phyloP scores from a whole-genome alignment of 2,329 filamentous ascomycete species.

The Thelonectria rubi region DNA sequence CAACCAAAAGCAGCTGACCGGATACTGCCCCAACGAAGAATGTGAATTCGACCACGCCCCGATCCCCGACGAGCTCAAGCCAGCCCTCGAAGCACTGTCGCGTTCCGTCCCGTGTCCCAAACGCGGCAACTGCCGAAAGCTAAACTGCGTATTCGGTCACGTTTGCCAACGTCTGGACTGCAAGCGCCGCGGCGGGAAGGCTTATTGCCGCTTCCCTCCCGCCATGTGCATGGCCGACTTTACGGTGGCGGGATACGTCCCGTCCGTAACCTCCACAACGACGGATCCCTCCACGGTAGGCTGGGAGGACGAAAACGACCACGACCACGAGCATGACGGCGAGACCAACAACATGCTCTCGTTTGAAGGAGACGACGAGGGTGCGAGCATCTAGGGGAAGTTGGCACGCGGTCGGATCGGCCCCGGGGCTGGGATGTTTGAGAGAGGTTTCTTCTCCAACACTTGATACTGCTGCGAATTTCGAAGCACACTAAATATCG shows the following conservation, averaged over 20 bases:
- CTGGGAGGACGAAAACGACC: slow-evolving; percentile 27
- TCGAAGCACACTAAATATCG: background rate
- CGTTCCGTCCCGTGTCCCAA: slow-evolving; percentile 33
- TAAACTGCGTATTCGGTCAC: slow-evolving; percentile 33
- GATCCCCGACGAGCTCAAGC: slow-evolving; percentile 30
- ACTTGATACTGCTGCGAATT: background rate
- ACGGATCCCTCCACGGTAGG: slow-evolving; percentile 23
- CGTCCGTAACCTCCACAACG: background rate
- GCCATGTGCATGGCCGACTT: slow-evolving; percentile 33
- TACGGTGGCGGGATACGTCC: background rate
- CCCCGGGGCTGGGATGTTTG: background rate
- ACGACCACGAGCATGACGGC: background rate
- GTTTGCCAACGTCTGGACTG: slow-evolving; percentile 37
- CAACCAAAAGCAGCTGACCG: slow-evolving; percentile 33
- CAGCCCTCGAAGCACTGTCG: slow-evolving; percentile 26
- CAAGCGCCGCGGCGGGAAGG: slow-evolving; percentile 31
- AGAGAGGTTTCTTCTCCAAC: background rate
- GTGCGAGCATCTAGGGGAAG: background rate
- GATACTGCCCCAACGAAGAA: slow-evolving; percentile 26
- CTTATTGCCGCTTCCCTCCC: slow-evolving; percentile 30
- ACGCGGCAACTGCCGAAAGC: slow-evolving; percentile 26
- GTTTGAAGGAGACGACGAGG: background rate
- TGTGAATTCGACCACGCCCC: slow-evolving; percentile 35
- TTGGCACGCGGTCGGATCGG: background rate
- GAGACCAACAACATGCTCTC: background rate